Evolutionary conservation across 495 filamentous ascomycete species (phyloP).

Genomic region (Astrothelium subdiscretum): DNA sequence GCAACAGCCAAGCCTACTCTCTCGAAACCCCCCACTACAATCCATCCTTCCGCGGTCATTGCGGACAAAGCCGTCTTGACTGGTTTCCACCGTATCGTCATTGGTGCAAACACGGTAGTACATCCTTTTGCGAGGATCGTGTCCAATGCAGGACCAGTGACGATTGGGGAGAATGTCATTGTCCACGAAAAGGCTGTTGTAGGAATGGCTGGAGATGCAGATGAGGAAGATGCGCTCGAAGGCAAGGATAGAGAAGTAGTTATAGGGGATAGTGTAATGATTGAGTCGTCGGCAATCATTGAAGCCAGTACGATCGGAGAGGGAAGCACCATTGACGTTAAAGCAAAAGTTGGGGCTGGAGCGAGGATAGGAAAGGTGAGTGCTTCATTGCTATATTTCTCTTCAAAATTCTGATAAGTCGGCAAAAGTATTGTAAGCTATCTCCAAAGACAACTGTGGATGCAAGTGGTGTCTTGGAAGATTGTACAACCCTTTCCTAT

Average conservation of each 20-base stretch:
- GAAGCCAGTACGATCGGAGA: conserved; percentile 53
- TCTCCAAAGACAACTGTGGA: conserved; percentile 41
- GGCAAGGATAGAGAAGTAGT: conserved; percentile 36
- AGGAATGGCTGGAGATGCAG: conserved; percentile 27
- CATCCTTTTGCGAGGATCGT: conserved; percentile 69
- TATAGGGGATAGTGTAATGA: conserved; percentile 44
- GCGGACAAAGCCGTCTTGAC: conserved; percentile 63
- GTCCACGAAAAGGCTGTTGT: conserved; percentile 50
- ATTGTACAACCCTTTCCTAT: conserved; percentile 46
- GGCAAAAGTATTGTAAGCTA: conserved; percentile 39
- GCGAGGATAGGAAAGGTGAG: conserved; percentile 54
- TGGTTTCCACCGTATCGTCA: conserved; percentile 58
- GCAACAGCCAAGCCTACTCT: conserved; percentile 36
- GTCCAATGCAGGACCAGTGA: conserved; percentile 55
- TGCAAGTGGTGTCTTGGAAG: conserved; percentile 44
- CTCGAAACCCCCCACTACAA: conserved; percentile 54
- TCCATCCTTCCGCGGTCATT: conserved; percentile 59
- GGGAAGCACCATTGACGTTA: conserved; percentile 50
- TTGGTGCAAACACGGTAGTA: conserved; percentile 62
- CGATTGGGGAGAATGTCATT: conserved; percentile 61
- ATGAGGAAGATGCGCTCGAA: conserved; percentile 18
- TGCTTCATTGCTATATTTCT: conserved; percentile 7
- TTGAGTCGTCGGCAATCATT: conserved; percentile 51
- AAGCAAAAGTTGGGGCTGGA: conserved; percentile 47
- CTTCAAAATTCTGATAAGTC: not conserved